Base-by-base conservation (phyloP, 1,284 basidiomycete genomes). In the Heliocybe sulcata region DNA sequence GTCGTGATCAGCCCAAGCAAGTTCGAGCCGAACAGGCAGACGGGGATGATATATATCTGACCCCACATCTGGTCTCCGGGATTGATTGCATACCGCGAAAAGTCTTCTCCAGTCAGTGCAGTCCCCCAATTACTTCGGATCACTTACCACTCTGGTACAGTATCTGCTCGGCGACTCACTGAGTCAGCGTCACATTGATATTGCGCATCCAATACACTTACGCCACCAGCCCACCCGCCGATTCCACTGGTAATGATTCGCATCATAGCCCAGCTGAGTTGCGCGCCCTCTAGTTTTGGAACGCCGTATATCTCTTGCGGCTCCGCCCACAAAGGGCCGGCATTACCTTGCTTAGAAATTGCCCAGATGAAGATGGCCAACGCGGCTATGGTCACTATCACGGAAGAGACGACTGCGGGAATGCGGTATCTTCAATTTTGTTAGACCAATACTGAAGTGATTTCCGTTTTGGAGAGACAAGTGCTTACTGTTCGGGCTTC, bases 321-420 rank as follows among this genome's bases (percentile, higher is more conserved):
- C 38, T 68, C 57, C 19, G 51, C 60, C 57, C 62, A 68, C 2
- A 69, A 59, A 1, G 68, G 68, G 0, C 69, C 68, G 3, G 57
- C 59, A 50, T 67, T 63, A 2, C 69, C 68, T 61, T 69, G 64
- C 58, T 69, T 71, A 1, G 53, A 63, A 2, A 71, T 49, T 22
- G 67, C 67, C 69, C 69, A 71, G 26, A 69, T 67, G 56, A 71
- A 69, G 27, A 69, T 61, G 2, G 61, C 52, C 49, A 69, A 60
- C 1, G 67, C 66, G 1, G 68, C 61, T 23, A 67, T 61, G 10
- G 63, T 66, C 22, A 68, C 68, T 6, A 65, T 45, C 3, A 64
- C 56, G 2, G 68, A 69, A 3, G 68, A 66, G 1, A 63, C 20
- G 9, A 66, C 60, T 1, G 64, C 64, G 1, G 66, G 67, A 9